Evolutionary conservation across 495 filamentous ascomycete genomes (phyloP), one percentile per base, ranked within the genome.

Genomic region (Lasiosphaeriaceae sp.): DNA sequence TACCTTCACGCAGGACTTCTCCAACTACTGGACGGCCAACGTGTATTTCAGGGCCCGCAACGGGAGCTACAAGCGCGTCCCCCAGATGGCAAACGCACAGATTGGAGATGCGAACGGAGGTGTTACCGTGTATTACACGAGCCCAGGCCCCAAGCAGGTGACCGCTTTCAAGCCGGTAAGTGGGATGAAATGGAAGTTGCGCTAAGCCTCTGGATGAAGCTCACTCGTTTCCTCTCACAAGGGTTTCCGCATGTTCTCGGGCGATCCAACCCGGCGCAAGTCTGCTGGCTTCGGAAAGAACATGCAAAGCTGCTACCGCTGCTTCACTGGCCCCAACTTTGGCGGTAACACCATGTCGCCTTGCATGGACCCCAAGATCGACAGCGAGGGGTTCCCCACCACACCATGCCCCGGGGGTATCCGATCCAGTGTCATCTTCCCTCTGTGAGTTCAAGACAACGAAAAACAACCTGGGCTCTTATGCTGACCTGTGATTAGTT

Each of bases 11-110:
- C 68, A 78, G 55, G 74, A 78, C 53, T 68, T 76, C 50, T 71
- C 67, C 54, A 80, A 80, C 71, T 81, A 81, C 72, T 81, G 78
- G 78, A 80, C 78, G 0, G 77, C 78, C 44, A 73, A 71, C 65
- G 62, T 81, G 47, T 81, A 80, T 68, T 81, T 79, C 68, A 71
- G 71, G 59, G 76, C 78, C 8, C 70, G 70, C 23, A 81, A 81
- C 61, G 77, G 77, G 24, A 76, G 69, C 17, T 79, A 74, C 67
- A 75, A 79, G 65, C 77, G 77, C 20, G 75, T 81, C 0, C 65
- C 65, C 1, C 65, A 66, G 50, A 66, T 66, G 61, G 55, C 54
- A 29, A 68, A 68, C 43, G 57, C 60, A 7, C 47, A 22, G 4
- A 66, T 64, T 29, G 61, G 60, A 8, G 54, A 34, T 11, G 60